A percentile compares a stretch with the other conserved stretches of the same genome.
Conservation (phyloP, 805 yeast species). For the Candida oleophila region DNA sequence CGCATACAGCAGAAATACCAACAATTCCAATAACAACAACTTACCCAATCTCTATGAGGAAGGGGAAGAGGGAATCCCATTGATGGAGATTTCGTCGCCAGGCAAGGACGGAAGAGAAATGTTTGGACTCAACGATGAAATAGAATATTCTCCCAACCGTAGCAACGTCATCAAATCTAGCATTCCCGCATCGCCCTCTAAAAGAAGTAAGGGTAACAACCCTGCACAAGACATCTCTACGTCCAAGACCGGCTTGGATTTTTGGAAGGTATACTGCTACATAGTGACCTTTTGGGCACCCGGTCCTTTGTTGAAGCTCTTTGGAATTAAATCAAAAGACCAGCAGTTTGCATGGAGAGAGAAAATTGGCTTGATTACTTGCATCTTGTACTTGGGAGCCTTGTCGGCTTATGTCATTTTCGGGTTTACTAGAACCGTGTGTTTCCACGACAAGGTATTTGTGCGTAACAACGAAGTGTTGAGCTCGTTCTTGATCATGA, state of each 20-base stretch:
- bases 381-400: slow-evolving; percentile 72
- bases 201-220: background rate
- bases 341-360: slow-evolving; percentile 98
- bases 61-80: slow-evolving; percentile 38
- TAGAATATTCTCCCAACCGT: slow-evolving; percentile 28
- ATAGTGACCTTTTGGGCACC: slow-evolving; percentile 92
- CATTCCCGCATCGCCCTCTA: slow-evolving; percentile 1
- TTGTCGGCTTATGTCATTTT: slow-evolving; percentile 84
- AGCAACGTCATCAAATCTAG: slow-evolving; percentile 22
- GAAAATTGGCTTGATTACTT: slow-evolving; percentile 78
- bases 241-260: slow-evolving; percentile 7
- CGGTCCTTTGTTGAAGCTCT: slow-evolving; percentile 61
- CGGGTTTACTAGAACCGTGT: slow-evolving; percentile 86
- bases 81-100: slow-evolving; percentile 31
- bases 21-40: slow-evolving; percentile 1
- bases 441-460: slow-evolving; percentile 47
- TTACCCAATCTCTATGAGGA: slow-evolving; percentile 7
- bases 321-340: slow-evolving; percentile 76
- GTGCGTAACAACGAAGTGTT: slow-evolving; percentile 60
- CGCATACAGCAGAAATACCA: background rate
- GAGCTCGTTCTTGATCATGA: slow-evolving; percentile 64
- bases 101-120: slow-evolving; percentile 45
- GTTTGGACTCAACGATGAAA: slow-evolving; percentile 63
- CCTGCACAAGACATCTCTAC: background rate
- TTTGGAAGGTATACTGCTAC: slow-evolving; percentile 85